Percentiles rank a stretch among this genome's conserved stretches.
Conservation (phyloP, 495 filamentous ascomycete genomes). For the Aspergillus ellipticus region DNA sequence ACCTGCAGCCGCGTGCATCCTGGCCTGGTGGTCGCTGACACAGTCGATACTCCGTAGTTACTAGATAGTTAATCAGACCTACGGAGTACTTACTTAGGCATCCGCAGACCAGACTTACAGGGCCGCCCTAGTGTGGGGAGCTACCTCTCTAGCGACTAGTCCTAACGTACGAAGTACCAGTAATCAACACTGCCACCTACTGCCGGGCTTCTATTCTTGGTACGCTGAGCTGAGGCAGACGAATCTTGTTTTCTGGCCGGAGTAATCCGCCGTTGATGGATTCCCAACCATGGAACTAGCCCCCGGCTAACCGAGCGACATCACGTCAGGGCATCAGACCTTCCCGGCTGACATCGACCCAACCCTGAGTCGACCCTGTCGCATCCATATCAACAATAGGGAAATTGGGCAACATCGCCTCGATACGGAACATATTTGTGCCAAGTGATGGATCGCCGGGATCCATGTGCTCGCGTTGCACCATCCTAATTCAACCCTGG, state of each 20-base stretch:
- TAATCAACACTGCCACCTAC: background rate
- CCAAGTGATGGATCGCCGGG: background rate
- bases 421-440: too few species aligned
- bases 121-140: background rate
- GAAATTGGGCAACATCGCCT: too few species aligned
- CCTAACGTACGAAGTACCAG: background rate
- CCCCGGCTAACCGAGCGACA: conserved; percentile 7
- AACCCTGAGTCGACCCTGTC: background rate
- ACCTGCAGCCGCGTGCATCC: background rate
- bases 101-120: background rate
- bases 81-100: background rate
- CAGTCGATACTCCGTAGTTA: background rate
- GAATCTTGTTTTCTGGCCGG: conserved; percentile 31
- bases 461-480: too few species aligned
- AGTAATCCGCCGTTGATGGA: conserved; percentile 7
- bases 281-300: conserved; percentile 12
- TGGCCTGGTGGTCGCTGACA: background rate
- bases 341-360: too few species aligned
- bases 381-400: too few species aligned
- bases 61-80: too few species aligned
- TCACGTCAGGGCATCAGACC: conserved; percentile 6
- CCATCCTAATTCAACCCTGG: too few species aligned
- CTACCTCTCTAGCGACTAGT: background rate
- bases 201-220: background rate
- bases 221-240: background rate